Conservation (phyloP, 768 basidiomycete genomes). For the Candolleomyces aberdarensis region DNA sequence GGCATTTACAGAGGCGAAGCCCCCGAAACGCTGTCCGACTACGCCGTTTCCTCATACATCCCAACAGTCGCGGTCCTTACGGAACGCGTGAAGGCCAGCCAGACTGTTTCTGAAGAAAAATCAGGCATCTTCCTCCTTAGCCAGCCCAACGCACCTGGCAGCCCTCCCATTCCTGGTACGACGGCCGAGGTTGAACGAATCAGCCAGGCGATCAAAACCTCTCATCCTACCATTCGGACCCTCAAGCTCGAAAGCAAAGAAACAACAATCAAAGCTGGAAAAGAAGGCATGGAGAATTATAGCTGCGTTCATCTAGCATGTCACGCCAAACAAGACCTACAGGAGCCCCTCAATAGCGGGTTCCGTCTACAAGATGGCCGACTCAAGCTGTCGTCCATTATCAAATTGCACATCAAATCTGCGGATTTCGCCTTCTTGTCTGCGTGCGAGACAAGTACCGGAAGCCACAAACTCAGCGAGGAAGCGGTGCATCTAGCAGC, state of each 20-base stretch:
- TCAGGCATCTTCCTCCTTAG: background rate
- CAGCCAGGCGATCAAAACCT: background rate
- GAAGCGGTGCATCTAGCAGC: slow-evolving; percentile 38
- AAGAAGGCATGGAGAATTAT: slow-evolving; percentile 10
- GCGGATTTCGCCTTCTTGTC: slow-evolving; percentile 35
- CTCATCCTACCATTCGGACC: too few relatives aligned
- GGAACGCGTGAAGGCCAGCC: background rate
- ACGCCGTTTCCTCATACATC: slow-evolving; percentile 12
- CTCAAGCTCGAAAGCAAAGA: background rate
- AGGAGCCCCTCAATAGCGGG: slow-evolving; percentile 20
- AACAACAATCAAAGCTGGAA: slow-evolving; percentile 11
- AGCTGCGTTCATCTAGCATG: slow-evolving; percentile 31
- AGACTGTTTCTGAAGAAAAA: slow-evolving; percentile 1
- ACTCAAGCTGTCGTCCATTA: slow-evolving; percentile 14
- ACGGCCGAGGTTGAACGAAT: slow-evolving; percentile 7
- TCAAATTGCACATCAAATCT: slow-evolving; percentile 7
- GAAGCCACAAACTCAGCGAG: slow-evolving; percentile 23
- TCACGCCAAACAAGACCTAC: slow-evolving; percentile 24
- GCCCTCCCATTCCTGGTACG: slow-evolving; percentile 10
- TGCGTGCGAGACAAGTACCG: slow-evolving; percentile 36
- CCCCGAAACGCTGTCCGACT: background rate
- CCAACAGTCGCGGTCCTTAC: slow-evolving; percentile 8
- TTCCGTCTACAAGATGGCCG: slow-evolving; percentile 18
- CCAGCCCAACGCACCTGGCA: slow-evolving; percentile 9
- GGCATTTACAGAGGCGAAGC: background rate